phyloP scores from a whole-genome alignment of 2,329 filamentous ascomycete genomes.

The Pseudogymnoascus sp. region DNA sequence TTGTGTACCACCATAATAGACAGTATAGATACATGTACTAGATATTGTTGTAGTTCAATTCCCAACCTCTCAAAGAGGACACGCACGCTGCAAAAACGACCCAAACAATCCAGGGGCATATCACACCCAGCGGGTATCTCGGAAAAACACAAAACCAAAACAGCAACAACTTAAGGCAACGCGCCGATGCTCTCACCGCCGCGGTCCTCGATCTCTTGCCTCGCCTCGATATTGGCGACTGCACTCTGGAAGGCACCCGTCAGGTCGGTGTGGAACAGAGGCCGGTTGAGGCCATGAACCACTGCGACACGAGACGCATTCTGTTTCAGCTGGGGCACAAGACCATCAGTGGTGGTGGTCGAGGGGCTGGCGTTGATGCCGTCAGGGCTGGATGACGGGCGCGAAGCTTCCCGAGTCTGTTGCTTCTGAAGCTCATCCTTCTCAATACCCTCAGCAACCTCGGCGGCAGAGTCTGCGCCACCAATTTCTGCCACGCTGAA shows the following conservation, averaged over 20 bases:
- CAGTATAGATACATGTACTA: not conserved
- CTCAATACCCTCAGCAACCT: slow-evolving; percentile 59
- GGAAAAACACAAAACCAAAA: slow-evolving; percentile 3
- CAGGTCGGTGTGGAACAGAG: slow-evolving; percentile 89
- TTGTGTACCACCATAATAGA: not conserved
- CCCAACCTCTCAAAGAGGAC: not conserved
- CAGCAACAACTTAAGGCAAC: slow-evolving; percentile 13
- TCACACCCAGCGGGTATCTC: not conserved
- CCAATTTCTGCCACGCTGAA: slow-evolving; percentile 88
- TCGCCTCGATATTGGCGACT: slow-evolving; percentile 66
- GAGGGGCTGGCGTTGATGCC: not conserved
- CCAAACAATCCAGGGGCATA: slow-evolving; percentile 5
- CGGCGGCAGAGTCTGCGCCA: slow-evolving; percentile 61
- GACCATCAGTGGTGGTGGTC: not conserved
- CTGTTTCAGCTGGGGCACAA: slow-evolving; percentile 32
- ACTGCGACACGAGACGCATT: slow-evolving; percentile 44
- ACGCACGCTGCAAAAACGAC: slow-evolving; percentile 6
- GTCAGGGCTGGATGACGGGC: not conserved
- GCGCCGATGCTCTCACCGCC: slow-evolving; percentile 23
- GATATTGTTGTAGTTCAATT: not conserved
- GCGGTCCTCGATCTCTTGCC: slow-evolving; percentile 31
- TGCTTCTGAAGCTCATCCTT: slow-evolving; percentile 32
- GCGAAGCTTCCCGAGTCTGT: slow-evolving; percentile 15
- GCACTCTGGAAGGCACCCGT: slow-evolving; percentile 84
- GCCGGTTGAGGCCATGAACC: slow-evolving; percentile 79